Conservation (phyloP, 2,329 filamentous ascomycete species). For the Alternaria solani region DNA sequence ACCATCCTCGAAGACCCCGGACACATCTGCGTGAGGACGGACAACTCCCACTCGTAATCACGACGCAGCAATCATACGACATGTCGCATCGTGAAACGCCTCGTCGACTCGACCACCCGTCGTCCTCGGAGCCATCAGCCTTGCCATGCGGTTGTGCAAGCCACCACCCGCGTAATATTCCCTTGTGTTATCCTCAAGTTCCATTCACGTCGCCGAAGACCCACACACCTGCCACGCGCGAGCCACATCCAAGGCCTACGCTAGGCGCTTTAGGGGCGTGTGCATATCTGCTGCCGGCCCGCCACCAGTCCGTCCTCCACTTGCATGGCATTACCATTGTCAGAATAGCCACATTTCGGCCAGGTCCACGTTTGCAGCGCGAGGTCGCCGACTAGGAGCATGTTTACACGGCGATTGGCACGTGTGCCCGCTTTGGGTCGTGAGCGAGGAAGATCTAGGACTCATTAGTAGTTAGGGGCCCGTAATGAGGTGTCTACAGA, state of each 20-base stretch:
- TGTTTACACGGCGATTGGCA: slow-evolving; percentile 22
- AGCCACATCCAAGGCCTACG: slow-evolving; percentile 19
- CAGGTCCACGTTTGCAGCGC: slow-evolving; percentile 18
- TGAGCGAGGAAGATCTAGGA: slow-evolving; percentile 19
- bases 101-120: neutral
- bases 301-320: slow-evolving; percentile 18
- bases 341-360: slow-evolving; percentile 14
- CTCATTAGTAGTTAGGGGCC: slow-evolving; percentile 3
- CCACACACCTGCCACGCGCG: slow-evolving; percentile 21
- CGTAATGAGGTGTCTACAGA: slow-evolving; percentile 8
- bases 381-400: slow-evolving; percentile 31
- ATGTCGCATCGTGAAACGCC: slow-evolving; percentile 7
- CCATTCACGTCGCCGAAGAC: slow-evolving; percentile 15
- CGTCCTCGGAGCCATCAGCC: slow-evolving; percentile 1
- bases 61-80: slow-evolving; percentile 17
- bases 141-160: neutral
- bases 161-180: slow-evolving; percentile 8
- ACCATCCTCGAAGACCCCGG: neutral
- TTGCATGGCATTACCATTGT: slow-evolving; percentile 2
- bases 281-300: slow-evolving; percentile 19
- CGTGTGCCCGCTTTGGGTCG: neutral
- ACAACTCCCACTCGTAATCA: neutral
- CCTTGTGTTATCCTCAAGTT: neutral
- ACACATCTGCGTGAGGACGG: neutral
- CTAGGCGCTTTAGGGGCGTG: slow-evolving; percentile 20